Base-by-base conservation (phyloP, 306 rosid genomes). In the Ceratonia siliqua region DNA sequence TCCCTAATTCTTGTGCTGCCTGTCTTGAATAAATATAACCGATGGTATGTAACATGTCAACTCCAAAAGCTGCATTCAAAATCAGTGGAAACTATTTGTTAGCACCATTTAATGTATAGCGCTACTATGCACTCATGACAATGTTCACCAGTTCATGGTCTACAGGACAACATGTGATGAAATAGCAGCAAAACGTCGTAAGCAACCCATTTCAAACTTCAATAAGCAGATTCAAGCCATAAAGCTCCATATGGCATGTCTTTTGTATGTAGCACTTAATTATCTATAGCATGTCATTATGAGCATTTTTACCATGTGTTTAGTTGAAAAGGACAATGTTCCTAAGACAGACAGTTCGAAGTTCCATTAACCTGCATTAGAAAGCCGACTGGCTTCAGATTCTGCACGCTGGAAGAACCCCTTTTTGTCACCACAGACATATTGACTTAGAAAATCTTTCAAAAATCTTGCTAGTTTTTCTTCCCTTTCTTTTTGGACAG, bases 1-100 rank as follows among this genome's bases (percentile, higher is more conserved):
- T 92, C 62, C 99, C 99, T 56, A 94, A 91, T 87, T 94, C 96
- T 80, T 85, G 91, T 22, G 95, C 92, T 62, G 99, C 99, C 78
- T 92, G 99, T 79, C 97, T 90, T 12, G 91, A 88, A 82, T 94
- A 94, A 79, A 88, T 65, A 56, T 87, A 86, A 74, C 99, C 96
- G 49, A 92, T 86, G 13, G 96, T 92, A 84, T 79, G 89, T 38
- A 94, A 78, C 85, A 89, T 88, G 30, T 85, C 87, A 28, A 79
- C 86, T 66, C 97, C 97, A 74, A 90, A 92, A 68, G 84, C 99
- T 94, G 87, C 76, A 79, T 52, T 50, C 58, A 36, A 71, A 62
- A n/a, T 70, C 71, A 68, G 35, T 12, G 52, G 49, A 63, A 72
- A 68, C 57, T 35, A 28, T 41, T 50, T 61, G 62, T 63, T 27